Evolutionary conservation across 2,329 filamentous ascomycete species (phyloP).

Genomic region (Polytolypa hystricis): DNA sequence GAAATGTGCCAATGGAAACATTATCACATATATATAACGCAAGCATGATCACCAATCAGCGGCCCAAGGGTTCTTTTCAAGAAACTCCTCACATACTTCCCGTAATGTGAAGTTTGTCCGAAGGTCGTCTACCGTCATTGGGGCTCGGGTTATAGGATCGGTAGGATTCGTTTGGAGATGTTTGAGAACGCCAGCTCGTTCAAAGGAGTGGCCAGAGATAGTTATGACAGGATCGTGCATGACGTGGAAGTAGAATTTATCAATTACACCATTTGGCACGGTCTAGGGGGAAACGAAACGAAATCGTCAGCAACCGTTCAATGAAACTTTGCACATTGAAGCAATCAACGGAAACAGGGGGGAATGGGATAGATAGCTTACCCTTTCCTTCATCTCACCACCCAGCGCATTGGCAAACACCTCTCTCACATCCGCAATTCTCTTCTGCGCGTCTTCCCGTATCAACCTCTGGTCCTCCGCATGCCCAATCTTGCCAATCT

Average conservation of each 20-base stretch:
- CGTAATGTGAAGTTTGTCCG: conserved; percentile 72
- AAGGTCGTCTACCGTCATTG: conserved; percentile 57
- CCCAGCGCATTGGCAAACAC: conserved; percentile 32
- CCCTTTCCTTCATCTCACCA: conserved; percentile 33
- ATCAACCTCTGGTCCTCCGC: conserved; percentile 54
- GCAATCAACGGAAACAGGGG: not conserved
- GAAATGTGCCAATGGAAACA: too few species aligned
- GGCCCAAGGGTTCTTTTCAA: conserved; percentile 81
- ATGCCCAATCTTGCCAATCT: conserved; percentile 52
- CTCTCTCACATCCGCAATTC: conserved; percentile 34
- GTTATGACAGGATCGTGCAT: conserved; percentile 43
- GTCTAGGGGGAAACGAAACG: conserved; percentile 18
- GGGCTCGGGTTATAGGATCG: conserved; percentile 76
- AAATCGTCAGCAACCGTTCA: not conserved
- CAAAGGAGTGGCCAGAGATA: conserved; percentile 81
- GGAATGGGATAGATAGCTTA: conserved; percentile 16
- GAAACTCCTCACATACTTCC: conserved; percentile 73
- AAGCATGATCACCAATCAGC: conserved; percentile 63
- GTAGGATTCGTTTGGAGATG: conserved; percentile 64
- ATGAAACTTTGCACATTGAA: too few species aligned
- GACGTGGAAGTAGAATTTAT: conserved; percentile 39
- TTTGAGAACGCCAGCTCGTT: conserved; percentile 73
- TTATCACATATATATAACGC: not conserved
- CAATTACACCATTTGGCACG: conserved; percentile 39
- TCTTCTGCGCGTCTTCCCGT: conserved; percentile 39